Evolutionary conservation across 345 rosid genomes (phyloP).

Genomic region (Nephelium lappaceum): DNA sequence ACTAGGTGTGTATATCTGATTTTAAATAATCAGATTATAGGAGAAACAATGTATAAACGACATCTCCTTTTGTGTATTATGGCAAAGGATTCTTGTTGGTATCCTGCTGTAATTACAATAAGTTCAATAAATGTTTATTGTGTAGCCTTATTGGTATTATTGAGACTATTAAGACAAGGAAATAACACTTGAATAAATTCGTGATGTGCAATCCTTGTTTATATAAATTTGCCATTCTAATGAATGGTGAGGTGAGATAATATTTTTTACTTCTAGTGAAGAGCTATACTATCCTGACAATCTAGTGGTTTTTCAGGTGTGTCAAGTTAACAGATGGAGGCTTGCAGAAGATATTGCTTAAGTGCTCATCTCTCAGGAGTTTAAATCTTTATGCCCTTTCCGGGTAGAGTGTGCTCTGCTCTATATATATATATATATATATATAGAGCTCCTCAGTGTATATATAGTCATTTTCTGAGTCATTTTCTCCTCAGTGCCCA

Average conservation of each 20-base stretch:
- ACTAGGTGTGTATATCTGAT: slow-evolving; percentile 61
- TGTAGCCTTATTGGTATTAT: neutral
- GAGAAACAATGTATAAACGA: slow-evolving; percentile 1
- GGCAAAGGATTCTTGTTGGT: neutral
- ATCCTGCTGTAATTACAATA: neutral
- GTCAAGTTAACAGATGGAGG: slow-evolving; percentile 82
- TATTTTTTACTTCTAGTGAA: neutral
- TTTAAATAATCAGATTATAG: neutral
- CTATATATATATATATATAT: no score
- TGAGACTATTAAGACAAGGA: neutral
- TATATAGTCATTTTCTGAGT: no score
- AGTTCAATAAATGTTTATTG: neutral
- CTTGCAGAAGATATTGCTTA: slow-evolving; percentile 62
- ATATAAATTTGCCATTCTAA: neutral
- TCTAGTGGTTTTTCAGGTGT: slow-evolving; percentile 55
- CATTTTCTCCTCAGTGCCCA: no score
- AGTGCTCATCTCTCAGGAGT: slow-evolving; percentile 60
- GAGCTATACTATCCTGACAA: slow-evolving; percentile 2
- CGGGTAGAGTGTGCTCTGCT: slow-evolving; percentile 31
- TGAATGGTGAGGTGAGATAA: neutral
- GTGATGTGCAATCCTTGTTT: neutral
- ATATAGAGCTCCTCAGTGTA: no score
- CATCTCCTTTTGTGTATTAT: neutral
- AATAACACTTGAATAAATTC: neutral
- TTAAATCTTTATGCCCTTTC: slow-evolving; percentile 95